Conservation (phyloP, 805 yeast species). For the Candida ipomoeae region DNA sequence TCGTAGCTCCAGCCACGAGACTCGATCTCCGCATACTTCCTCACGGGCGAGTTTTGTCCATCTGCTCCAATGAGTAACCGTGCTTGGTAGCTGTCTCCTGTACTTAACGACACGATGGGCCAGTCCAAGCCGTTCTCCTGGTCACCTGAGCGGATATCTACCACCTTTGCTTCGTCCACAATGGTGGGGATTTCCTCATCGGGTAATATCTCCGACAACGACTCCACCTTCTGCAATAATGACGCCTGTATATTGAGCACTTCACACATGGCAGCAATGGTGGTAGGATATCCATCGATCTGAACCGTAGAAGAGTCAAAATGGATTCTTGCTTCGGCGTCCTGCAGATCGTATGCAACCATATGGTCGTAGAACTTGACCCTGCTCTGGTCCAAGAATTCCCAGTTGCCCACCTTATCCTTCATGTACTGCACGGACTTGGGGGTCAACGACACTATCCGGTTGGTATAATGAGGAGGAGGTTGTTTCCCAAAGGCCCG, state of each 20-base stretch:
- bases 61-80: conserved; percentile 91
- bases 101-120: conserved; percentile 70
- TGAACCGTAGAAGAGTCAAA: conserved; percentile 59
- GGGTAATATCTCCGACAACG: conserved; percentile 19
- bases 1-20: conserved; percentile 91
- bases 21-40: conserved; percentile 74
- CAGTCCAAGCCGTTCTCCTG: conserved; percentile 44
- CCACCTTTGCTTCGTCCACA: conserved; percentile 65
- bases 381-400: conserved; percentile 62
- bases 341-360: conserved; percentile 79
- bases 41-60: conserved; percentile 91
- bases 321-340: conserved; percentile 58
- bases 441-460: conserved; percentile 86
- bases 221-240: conserved; percentile 46
- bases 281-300: conserved; percentile 15
- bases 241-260: conserved; percentile 79
- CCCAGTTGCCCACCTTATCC: conserved; percentile 69
- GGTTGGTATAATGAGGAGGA: conserved; percentile 59
- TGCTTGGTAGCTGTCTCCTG: conserved; percentile 61
- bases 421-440: conserved; percentile 63
- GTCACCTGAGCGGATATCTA: conserved; percentile 37
- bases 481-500: conserved; percentile 42
- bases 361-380: conserved; percentile 76
- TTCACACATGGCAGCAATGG: conserved; percentile 80
- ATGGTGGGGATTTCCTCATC: conserved; percentile 34